Evolutionary conservation across 139 green algal genomes (phyloP), one percentile per base, ranked within the genome.

Genomic region (Zygnema cylindricum): DNA sequence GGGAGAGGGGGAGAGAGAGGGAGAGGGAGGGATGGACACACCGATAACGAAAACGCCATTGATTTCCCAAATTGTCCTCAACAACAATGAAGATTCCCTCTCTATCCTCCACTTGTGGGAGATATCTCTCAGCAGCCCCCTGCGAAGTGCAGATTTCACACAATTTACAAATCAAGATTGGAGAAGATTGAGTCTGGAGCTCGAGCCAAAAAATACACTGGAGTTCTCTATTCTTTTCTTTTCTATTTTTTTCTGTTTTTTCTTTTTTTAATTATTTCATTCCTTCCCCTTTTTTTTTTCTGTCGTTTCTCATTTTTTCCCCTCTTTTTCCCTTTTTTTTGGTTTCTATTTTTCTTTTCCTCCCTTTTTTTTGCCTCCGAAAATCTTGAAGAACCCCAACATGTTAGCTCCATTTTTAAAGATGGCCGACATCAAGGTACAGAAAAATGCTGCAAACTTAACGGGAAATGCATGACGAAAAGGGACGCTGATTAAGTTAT

Each of bases 11-110:
- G 57, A 73, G 57, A 30, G 57, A 73, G 57, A 30, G 57, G 30
- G 57, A 73, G 57, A 73, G 30, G 57, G 57, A 73, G 30, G 25
- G 33, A 43, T 2, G 81, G 2, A 2, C 81, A 16, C 79, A 81
- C 85, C 85, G 71, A 42, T 89, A 89, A 0, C 71, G 69, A 40
- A 89, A 89, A 43, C 85, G 83, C 85, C 85, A 89, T 42, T 85
- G 85, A 32, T 42, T 71, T 3, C 85, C 85, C 2, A 25, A 32
- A 7, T 3, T 69, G 71, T 89, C 85, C 55, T 89, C 85, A 0
- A 85, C 42, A 1, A 89, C 43, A n/a, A 89, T 38, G 38, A 33
- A 40, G n/a, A 84, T 41, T 21, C 85, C 85, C 71, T 89, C 85
- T 35, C 83, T 81, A 42, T 57, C n/a, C 42, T 89, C 85, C 71